Base-by-base conservation (phyloP, 306 rosid genomes). In the Mimosa pudica region DNA sequence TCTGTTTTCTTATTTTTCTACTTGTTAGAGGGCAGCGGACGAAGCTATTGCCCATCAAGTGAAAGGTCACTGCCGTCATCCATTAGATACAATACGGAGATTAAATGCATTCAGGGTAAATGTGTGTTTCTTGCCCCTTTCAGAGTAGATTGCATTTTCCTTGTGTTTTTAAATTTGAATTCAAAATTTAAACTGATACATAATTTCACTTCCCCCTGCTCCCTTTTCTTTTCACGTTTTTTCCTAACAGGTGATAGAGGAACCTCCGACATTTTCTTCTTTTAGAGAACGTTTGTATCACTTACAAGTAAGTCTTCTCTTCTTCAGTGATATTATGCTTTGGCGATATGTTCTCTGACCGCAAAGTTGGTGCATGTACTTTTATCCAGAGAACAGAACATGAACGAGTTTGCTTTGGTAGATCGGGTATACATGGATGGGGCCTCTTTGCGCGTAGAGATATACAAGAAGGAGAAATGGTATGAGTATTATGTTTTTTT, bases 401-500 rank as follows among this genome's bases (percentile, higher is more conserved):
- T 5, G 94, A 88, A 63, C 88, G 99, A 30, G 98, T 92, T 88
- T 96, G 98, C 92, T 93, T 90, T 67, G 99, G 98, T 87, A 91
- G 96, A 90, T 96, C 99, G 2, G 99, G 99, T 74, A 96, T 96
- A 80, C 99, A 96, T 82, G 99, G 98, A 77, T 96, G 99, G 99
- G 99, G 99, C 81, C 97, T 96, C 76, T 96, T 96, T 82, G 97
- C 99, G 5, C 93, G 94, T 7, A 89, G 94, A 83, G 86, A 81
- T 85, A 91, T 96, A 88, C 99, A 89, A 87, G 99, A 96, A 92
- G 99, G 99, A 78, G 99, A 96, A 78, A 96, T 96, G 98, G 99
- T 93, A 90, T 64, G 81, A 82, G 67, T 62, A 8, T 74, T 71
- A 55, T 52, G 78, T 71, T 71, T 55, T 24, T 24, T 24, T 24